These are phyloP conservation scores for Ballota nigra DNA, from an alignment of 257 asterid genomes.

Conservation along the genomic window DNA sequence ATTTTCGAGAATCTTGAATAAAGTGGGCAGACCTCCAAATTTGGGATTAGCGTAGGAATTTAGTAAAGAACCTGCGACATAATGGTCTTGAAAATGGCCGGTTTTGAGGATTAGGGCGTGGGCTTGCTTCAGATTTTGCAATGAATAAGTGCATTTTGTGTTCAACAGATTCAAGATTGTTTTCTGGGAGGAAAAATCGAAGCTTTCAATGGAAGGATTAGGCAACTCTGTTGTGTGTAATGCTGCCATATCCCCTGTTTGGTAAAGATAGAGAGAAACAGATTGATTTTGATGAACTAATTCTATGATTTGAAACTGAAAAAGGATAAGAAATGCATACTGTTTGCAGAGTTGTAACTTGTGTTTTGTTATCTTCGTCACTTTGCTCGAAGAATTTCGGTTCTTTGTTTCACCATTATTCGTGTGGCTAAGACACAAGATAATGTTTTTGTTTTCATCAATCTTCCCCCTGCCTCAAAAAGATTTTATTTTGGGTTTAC, in stretches of 20 bases:
- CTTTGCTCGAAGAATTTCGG: not conserved
- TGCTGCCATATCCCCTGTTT: slow-evolving; percentile 23
- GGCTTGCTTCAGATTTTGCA: slow-evolving; percentile 36
- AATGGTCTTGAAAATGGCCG: slow-evolving; percentile 45
- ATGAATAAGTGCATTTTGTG: slow-evolving; percentile 38
- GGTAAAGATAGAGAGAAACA: not conserved
- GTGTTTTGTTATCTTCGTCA: not conserved
- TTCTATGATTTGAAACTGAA: not conserved
- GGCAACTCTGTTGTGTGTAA: slow-evolving; percentile 21
- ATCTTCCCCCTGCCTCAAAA: not conserved
- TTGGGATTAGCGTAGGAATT: slow-evolving; percentile 48
- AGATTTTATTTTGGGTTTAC: not conserved
- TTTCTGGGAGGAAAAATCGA: slow-evolving; percentile 26
- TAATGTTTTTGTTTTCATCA: slow-evolving; percentile 7
- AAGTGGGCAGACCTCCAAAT: slow-evolving; percentile 24
- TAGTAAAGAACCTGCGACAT: slow-evolving; percentile 38
- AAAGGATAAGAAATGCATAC: not conserved
- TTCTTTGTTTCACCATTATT: not conserved
- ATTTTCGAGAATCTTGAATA: slow-evolving; percentile 28
- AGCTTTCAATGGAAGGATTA: slow-evolving; percentile 13
- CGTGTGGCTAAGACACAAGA: slow-evolving; percentile 26
- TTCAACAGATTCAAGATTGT: slow-evolving; percentile 38
- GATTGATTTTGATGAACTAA: not conserved
- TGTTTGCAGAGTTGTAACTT: not conserved
- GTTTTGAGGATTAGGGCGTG: slow-evolving; percentile 50